Percentiles rank a stretch among this genome's conserved stretches.
phyloP scores from a whole-genome alignment of 768 basidiomycete species.

The Leccinum pellstonianum region DNA sequence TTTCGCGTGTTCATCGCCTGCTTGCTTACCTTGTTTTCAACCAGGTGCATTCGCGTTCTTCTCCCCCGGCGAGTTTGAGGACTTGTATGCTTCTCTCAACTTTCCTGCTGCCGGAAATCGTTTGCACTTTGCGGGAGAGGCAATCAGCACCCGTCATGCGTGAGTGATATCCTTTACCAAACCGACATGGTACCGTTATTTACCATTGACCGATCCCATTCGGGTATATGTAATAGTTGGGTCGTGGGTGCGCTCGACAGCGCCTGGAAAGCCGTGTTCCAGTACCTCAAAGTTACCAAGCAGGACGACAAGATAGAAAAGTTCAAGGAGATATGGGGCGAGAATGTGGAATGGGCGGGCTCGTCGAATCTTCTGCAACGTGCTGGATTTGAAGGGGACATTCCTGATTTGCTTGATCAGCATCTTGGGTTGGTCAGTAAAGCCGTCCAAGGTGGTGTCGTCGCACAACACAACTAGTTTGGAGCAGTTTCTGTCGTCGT shows the following conservation, averaged over 20 bases:
- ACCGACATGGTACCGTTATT: conserved; percentile 19
- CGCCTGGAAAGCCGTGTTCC: conserved; percentile 34
- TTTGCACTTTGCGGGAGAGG: conserved; percentile 20
- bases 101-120: conserved; percentile 26
- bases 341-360: conserved; percentile 30
- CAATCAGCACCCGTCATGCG: conserved; percentile 15
- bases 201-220: neutral
- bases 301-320: conserved; percentile 6
- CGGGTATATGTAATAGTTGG: conserved; percentile 29
- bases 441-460: neutral
- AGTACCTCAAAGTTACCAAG: conserved; percentile 19
- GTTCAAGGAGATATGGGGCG: conserved; percentile 33
- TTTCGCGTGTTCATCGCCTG: neutral
- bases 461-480: neutral
- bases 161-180: neutral
- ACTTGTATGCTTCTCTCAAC: conserved; percentile 33
- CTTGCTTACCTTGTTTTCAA: neutral
- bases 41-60: conserved; percentile 43
- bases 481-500: too few relatives aligned
- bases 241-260: conserved; percentile 41
- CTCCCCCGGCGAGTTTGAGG: conserved; percentile 38
- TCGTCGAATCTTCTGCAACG: neutral
- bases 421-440: conserved; percentile 3
- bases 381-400: neutral
- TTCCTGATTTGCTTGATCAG: conserved; percentile 10